Evolutionary conservation across 2,329 filamentous ascomycete genomes (phyloP).

Genomic region (Septoria petroselini): DNA sequence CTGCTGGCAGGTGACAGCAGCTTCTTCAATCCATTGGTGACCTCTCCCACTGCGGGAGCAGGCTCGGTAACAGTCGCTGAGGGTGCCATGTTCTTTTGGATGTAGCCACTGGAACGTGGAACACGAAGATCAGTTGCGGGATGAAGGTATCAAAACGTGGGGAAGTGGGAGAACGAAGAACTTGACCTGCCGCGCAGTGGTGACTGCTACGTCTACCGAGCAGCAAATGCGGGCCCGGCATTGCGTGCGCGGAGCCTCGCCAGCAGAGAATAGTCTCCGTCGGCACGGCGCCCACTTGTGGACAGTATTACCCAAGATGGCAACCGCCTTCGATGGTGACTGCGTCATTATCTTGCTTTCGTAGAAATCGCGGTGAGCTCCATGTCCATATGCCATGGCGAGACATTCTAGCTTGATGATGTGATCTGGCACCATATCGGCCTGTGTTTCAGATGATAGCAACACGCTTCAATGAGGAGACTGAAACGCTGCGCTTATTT

Average conservation of each 20-base stretch:
- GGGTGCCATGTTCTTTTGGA: background rate
- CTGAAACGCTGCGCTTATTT: too few species aligned
- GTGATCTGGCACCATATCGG: background rate
- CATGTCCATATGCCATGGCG: background rate
- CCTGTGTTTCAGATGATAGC: too few species aligned
- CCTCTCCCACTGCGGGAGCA: slow-evolving; percentile 2
- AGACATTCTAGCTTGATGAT: background rate
- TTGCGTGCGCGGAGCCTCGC: slow-evolving; percentile 1
- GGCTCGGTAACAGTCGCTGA: slow-evolving; percentile 6
- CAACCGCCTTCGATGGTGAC: too few species aligned
- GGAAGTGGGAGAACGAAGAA: background rate
- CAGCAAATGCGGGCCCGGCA: slow-evolving; percentile 2
- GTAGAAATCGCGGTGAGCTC: background rate
- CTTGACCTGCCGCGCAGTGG: background rate
- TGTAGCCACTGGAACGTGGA: background rate
- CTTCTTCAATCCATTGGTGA: slow-evolving; percentile 13
- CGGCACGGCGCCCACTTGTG: background rate
- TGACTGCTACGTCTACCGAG: background rate
- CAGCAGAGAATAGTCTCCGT: background rate
- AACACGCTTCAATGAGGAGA: too few species aligned
- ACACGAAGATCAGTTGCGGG: background rate
- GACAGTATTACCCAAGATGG: background rate
- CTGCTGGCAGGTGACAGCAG: background rate
- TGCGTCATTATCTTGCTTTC: too few species aligned
- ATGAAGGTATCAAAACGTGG: background rate